These are phyloP conservation scores for Apiospora malaysiana DNA, from an alignment of 2,329 filamentous ascomycete species.

Conservation along the genomic window DNA sequence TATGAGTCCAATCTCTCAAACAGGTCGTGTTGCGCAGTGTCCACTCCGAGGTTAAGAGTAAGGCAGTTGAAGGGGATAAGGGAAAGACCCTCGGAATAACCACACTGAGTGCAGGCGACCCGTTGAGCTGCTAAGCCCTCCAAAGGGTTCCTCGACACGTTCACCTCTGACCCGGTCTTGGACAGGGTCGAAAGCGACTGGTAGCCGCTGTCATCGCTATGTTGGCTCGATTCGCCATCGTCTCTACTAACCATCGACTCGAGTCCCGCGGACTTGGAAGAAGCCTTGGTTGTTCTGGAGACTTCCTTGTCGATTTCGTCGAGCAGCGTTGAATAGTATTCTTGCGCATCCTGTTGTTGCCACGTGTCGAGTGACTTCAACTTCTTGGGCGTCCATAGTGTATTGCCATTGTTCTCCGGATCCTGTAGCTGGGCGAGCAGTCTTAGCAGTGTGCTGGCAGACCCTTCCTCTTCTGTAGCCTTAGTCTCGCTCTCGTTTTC, in stretches of 20 bases:
- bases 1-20: conserved; percentile 84
- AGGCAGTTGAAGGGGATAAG: conserved; percentile 94
- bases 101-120: conserved; percentile 85
- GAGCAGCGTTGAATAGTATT: conserved; percentile 91
- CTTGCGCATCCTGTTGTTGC: conserved; percentile 97
- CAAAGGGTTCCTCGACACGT: conserved; percentile 71
- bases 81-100: conserved; percentile 84
- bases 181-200: conserved; percentile 50
- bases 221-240: conserved; percentile 49
- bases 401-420: conserved; percentile 72
- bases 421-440: conserved; percentile 76
- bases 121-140: conserved; percentile 88
- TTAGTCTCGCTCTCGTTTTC: conserved; percentile 17
- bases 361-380: conserved; percentile 94
- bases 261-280: conserved; percentile 45
- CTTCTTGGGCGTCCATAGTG: conserved; percentile 80
- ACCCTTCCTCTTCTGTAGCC: conserved; percentile 38
- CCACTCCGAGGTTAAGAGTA: conserved; percentile 78
- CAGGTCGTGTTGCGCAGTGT: conserved; percentile 68
- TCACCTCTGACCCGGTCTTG: conserved; percentile 44
- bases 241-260: conserved; percentile 46
- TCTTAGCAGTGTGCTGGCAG: conserved; percentile 60
- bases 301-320: conserved; percentile 85
- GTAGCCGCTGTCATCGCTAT: conserved; percentile 64
- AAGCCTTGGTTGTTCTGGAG: conserved; percentile 50